phyloP scores from a whole-genome alignment of 768 basidiomycete species.

The Roridomyces roridus region DNA sequence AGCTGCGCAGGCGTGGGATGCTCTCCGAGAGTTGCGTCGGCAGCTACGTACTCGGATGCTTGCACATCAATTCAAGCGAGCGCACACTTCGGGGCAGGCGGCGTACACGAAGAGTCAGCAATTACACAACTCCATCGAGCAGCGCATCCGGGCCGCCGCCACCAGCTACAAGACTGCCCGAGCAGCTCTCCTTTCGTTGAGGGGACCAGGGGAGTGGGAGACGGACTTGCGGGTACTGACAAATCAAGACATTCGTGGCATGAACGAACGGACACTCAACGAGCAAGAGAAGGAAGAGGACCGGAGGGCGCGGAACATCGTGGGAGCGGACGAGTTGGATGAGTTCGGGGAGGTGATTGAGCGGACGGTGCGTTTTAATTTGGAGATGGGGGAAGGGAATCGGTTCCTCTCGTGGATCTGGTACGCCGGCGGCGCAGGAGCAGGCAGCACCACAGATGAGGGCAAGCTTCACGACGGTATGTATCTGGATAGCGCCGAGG shows the following conservation, averaged over 20 bases:
- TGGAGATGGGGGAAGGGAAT: slow-evolving; percentile 18
- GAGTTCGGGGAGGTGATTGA: not conserved
- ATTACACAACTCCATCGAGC: slow-evolving; percentile 22
- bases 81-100: slow-evolving; percentile 17
- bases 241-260: slow-evolving; percentile 15
- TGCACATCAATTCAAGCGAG: slow-evolving; percentile 24
- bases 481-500: not conserved
- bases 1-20: slow-evolving; percentile 23
- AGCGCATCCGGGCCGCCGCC: not conserved
- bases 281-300: slow-evolving; percentile 26
- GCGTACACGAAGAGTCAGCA: slow-evolving; percentile 20
- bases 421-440: slow-evolving; percentile 3
- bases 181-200: slow-evolving; percentile 1
- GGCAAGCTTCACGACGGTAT: slow-evolving; percentile 9
- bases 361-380: slow-evolving; percentile 1
- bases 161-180: slow-evolving; percentile 6
- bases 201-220: slow-evolving; percentile 24
- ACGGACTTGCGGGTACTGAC: slow-evolving; percentile 4
- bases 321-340: slow-evolving; percentile 5
- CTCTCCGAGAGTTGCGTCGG: slow-evolving; percentile 19
- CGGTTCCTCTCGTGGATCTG: no score
- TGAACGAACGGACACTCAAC: slow-evolving; percentile 21
- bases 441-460: not conserved
- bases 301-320: slow-evolving; percentile 2
- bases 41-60: slow-evolving; percentile 25